Evolutionary conservation across 164 flowering plant species (phyloP), one percentile per base, ranked within the genome.

Genomic region (Pachysandra terminalis): DNA sequence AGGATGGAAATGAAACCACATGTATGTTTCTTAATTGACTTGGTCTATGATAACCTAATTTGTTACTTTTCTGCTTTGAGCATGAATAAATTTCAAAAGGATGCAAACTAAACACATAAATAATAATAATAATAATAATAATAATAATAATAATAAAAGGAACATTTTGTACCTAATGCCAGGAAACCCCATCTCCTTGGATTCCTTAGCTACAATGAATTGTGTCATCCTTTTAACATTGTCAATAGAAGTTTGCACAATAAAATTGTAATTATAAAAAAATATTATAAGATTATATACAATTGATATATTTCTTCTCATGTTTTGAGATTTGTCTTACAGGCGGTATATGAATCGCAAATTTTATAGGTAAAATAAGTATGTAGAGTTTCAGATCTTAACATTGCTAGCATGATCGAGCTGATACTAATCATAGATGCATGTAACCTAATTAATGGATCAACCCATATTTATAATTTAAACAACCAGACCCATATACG

Each of bases 1-100:
- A 85, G 99, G 80, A 90, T 93, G 98, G 98, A 96, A 81, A 73
- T 87, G 82, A 96, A 89, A 75, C 90, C 94, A 19, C 93, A 90
- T 83, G 99, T 93, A 86, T 80, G 97, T 82, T 67, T 64, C 61
- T 52, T 26, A 53, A 67, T 23, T 45, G 28, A 51, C 27, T 41
- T 3, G 17, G 23, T 4, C 37, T 7, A n/a, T n/a, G n/a, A 55
- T 55, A 21, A 55, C 27, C 21, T 56, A 1, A 7, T 56, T n/a
- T 22, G 9, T 23, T 56, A 9, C 6, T 21, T 56, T 21, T 23
- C 14, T 9, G 0, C 15, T 25, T 23, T 56, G 9, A 56, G 21
- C 59, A n/a, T 56, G 59, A 23, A 4, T 56, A 21, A 56, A 3
- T 56, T 56, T 55, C 8, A 8, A 45, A 1, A 45, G 16, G 17